Evolutionary conservation across 176 grass and related monocot genomes (phyloP).

Genomic region (Themeda triandra): DNA sequence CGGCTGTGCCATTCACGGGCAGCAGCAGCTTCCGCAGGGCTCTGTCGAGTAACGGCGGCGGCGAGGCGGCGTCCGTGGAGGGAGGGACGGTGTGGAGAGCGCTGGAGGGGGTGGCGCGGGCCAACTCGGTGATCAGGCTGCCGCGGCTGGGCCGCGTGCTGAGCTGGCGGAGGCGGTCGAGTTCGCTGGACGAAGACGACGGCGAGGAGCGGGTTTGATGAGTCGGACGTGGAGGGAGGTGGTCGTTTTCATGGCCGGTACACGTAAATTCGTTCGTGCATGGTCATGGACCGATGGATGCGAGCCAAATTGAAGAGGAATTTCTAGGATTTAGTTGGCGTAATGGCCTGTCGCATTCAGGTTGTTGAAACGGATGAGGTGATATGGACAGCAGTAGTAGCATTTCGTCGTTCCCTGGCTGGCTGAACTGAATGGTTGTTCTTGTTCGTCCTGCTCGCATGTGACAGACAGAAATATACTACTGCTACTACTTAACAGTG

Average conservation of each 20-base stretch:
- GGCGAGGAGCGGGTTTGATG: conserved; percentile 24
- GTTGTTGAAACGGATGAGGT: neutral
- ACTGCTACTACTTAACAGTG: no score
- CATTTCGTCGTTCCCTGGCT: neutral
- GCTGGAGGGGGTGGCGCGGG: conserved; percentile 55
- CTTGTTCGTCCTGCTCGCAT: neutral
- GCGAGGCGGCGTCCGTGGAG: neutral
- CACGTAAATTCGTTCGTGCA: neutral
- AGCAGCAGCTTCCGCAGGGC: conserved; percentile 62
- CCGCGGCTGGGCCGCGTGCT: conserved; percentile 42
- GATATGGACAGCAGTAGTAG: neutral
- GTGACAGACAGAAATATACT: no score
- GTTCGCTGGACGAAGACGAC: conserved; percentile 43
- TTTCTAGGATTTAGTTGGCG: neutral
- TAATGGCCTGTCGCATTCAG: neutral
- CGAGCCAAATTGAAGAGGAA: neutral
- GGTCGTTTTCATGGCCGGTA: neutral
- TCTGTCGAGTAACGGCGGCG: neutral
- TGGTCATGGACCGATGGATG: neutral
- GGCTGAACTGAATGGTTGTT: neutral
- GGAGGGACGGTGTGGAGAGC: conserved; percentile 47
- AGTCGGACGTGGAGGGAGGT: no score
- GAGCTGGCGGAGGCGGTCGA: conserved; percentile 50
- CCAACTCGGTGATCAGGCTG: conserved; percentile 64
- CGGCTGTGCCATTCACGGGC: conserved; percentile 13